Base-by-base conservation (phyloP, 2,329 filamentous ascomycete genomes). In the Zymoseptoria passerinii region DNA sequence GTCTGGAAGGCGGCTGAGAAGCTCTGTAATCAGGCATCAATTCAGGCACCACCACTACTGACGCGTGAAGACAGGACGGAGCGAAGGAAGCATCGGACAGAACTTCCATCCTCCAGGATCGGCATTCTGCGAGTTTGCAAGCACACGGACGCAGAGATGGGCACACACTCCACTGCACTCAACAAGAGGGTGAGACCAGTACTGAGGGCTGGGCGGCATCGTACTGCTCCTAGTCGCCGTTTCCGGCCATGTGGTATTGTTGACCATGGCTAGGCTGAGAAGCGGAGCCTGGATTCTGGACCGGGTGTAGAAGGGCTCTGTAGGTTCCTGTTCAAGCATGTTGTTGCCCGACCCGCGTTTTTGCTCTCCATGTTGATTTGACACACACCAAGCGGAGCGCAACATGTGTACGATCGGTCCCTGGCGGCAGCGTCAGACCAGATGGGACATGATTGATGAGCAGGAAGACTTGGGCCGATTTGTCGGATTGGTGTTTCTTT, bases 191-290 rank as follows among this genome's bases (percentile, higher is more conserved):
- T 23, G 23, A 23, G 23, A 23, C 4, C 23, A 4, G 23, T 23
- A 23, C 23, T 23, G 23, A 23, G n/a, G n/a, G 65, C 55, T 74
- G 72, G 27, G 76, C 71, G 57, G 75, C 72, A 65, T 66, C 63
- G 23, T 58, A 58, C 44, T 55, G 59, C 48, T 62, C 58, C 59
- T 58, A 65, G 49, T 63, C 58, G 13, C 58, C 61, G 40, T 56
- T 60, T 52, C 61, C 73, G 68, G 57, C 52, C 68, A 74, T 49
- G 68, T 68, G 50, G 74, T 74, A 52, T 69, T 67, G 57, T 49
- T 61, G 50, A 55, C 64, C 58, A 23, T 60, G 56, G 52, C 62
- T 56, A 10, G 51, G 44, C 18, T 57, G 54, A 40, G 51, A 50
- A 44, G 60, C 58, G 13, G 62, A 51, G 8, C 57, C 63, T 4